Conservation (phyloP, 345 rosid species). For the Psidium friedrichsthalianum region DNA sequence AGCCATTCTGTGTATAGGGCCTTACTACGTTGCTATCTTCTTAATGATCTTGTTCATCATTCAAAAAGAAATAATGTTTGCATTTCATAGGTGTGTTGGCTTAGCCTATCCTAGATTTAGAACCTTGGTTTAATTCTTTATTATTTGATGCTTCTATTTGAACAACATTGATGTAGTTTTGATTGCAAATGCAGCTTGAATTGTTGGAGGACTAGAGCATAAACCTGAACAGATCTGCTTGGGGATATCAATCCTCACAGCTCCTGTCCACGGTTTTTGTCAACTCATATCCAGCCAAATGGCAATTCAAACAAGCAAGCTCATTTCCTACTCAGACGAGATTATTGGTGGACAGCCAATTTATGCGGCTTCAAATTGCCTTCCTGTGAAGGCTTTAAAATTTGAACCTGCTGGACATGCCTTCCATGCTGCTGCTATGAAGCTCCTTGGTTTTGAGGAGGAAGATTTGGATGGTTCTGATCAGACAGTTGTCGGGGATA, state of each 20-base stretch:
- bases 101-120: neutral
- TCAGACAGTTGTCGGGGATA: slow-evolving; percentile 44
- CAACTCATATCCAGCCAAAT: neutral
- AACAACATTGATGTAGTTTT: neutral
- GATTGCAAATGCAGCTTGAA: neutral
- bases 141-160: neutral
- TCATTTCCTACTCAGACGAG: slow-evolving; percentile 66
- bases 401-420: slow-evolving; percentile 94
- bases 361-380: slow-evolving; percentile 63
- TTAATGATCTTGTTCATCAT: neutral
- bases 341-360: slow-evolving; percentile 70
- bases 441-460: slow-evolving; percentile 63
- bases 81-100: neutral
- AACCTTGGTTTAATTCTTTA: neutral
- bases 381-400: slow-evolving; percentile 64
- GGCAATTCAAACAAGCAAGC: slow-evolving; percentile 23
- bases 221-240: neutral
- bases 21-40: neutral
- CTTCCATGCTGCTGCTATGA: slow-evolving; percentile 80
- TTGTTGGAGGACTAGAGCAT: neutral
- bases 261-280: neutral
- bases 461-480: slow-evolving; percentile 35
- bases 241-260: neutral
- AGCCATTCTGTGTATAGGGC: neutral
- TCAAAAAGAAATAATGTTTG: neutral